Conservation (phyloP, 2,329 filamentous ascomycete genomes). For the Diaporthe citriasiana region DNA sequence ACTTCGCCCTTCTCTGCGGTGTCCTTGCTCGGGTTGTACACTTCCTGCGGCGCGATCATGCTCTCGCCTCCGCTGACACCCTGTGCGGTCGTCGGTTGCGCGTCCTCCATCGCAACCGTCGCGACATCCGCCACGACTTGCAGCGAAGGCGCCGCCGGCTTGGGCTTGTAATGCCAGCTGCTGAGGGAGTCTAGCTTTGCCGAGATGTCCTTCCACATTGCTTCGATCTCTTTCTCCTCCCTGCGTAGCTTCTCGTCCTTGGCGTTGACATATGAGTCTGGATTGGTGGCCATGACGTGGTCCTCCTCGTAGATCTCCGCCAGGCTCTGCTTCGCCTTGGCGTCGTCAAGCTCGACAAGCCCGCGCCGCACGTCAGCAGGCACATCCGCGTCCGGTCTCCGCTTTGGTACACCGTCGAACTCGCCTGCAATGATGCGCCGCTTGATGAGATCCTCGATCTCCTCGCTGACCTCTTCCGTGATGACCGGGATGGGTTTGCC, state of each 20-base stretch:
- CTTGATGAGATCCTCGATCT: constrained; percentile 95
- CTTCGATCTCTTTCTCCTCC: constrained; percentile 86
- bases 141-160: constrained; percentile 83
- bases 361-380: constrained; percentile 76
- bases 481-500: constrained; percentile 96
- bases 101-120: constrained; percentile 95
- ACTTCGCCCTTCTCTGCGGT: constrained; percentile 77
- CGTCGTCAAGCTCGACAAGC: constrained; percentile 86
- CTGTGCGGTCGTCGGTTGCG: constrained; percentile 85
- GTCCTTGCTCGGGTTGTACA: constrained; percentile 85
- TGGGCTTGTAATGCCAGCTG: constrained; percentile 96
- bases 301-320: constrained; percentile 97
- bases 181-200: constrained; percentile 88
- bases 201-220: constrained; percentile 85
- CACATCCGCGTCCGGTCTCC: constrained; percentile 80
- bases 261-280: constrained; percentile 82
- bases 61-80: constrained; percentile 77
- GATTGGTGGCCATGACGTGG: constrained; percentile 82
- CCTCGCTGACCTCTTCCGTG: constrained; percentile 90
- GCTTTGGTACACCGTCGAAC: constrained; percentile 90
- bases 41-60: constrained; percentile 92
- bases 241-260: constrained; percentile 85
- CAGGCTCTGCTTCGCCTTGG: constrained; percentile 87
- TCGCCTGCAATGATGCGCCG: constrained; percentile 89
- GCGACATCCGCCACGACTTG: constrained; percentile 92